A percentile compares a stretch with the other conserved stretches of the same genome.
These are phyloP conservation scores for Boletus rubescentipes DNA, from an alignment of 768 basidiomycete genomes.

Conservation along the genomic window DNA sequence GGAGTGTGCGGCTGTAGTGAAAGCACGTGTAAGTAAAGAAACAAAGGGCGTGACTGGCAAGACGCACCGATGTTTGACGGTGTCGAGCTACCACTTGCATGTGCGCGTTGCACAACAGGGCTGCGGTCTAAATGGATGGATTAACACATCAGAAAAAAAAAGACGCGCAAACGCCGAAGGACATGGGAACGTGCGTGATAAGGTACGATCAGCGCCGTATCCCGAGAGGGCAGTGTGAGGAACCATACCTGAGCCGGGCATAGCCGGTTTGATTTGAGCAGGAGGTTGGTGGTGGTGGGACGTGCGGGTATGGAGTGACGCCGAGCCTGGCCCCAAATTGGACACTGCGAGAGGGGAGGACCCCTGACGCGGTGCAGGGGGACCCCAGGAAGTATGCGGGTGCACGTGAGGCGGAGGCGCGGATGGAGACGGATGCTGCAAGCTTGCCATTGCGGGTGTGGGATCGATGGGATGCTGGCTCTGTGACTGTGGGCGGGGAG, in stretches of 20 bases:
- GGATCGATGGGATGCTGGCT: slow-evolving; percentile 28
- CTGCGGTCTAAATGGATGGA: slow-evolving; percentile 25
- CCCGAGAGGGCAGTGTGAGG: not conserved
- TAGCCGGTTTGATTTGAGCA: slow-evolving; percentile 33
- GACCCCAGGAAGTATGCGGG: slow-evolving; percentile 33
- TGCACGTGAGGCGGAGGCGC: slow-evolving; percentile 33
- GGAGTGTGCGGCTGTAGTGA: slow-evolving; percentile 26
- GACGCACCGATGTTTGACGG: slow-evolving; percentile 28
- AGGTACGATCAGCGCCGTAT: slow-evolving; percentile 4
- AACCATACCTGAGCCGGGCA: slow-evolving; percentile 31
- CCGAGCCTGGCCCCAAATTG: slow-evolving; percentile 24
- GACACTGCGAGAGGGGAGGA: slow-evolving; percentile 29
- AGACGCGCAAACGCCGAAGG: not conserved
- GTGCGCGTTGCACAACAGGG: slow-evolving; percentile 28
- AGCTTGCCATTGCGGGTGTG: slow-evolving; percentile 33
- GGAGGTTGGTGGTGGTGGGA: slow-evolving; percentile 30
- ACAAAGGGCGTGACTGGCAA: not conserved
- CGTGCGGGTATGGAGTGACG: slow-evolving; percentile 27
- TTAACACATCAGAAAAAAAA: slow-evolving; percentile 11
- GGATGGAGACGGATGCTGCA: slow-evolving; percentile 32
- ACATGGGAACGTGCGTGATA: not conserved
- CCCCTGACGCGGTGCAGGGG: slow-evolving; percentile 29
- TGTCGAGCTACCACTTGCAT: slow-evolving; percentile 24
- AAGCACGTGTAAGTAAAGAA: slow-evolving; percentile 5
- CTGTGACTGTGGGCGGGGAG: slow-evolving; percentile 34